phyloP scores from a whole-genome alignment of 805 yeast species.

The Komagataella populi region DNA sequence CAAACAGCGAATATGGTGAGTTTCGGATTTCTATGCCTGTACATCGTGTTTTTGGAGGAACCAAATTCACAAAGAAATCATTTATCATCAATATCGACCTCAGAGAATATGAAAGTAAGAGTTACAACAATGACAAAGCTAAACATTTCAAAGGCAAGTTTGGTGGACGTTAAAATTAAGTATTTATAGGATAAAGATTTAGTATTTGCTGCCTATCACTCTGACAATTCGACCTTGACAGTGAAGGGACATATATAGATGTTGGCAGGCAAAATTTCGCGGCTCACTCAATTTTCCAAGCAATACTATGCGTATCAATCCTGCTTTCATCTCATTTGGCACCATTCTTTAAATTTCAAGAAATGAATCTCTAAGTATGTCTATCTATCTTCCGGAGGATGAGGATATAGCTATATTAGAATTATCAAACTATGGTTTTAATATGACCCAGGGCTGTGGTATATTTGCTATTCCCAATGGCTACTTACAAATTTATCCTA shows the following conservation, averaged over 20 bases:
- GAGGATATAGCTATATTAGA: not conserved
- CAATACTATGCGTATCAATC: too few species aligned
- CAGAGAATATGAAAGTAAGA: constrained; percentile 24
- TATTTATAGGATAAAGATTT: not conserved
- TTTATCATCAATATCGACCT: constrained; percentile 27
- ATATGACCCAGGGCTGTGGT: not conserved
- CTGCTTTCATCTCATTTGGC: too few species aligned
- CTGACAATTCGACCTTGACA: too few species aligned
- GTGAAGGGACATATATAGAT: too few species aligned
- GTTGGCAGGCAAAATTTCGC: not conserved
- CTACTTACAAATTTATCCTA: not conserved
- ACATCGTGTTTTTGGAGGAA: constrained; percentile 11
- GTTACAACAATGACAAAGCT: not conserved
- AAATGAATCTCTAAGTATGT: not conserved
- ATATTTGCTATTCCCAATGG: not conserved
- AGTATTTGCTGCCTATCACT: not conserved
- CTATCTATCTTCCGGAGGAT: not conserved
- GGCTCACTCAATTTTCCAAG: not conserved
- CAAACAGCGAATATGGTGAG: constrained; percentile 24
- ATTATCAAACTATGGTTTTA: not conserved
- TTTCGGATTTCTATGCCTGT: constrained; percentile 27
- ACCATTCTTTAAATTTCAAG: not conserved
- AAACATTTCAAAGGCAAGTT: not conserved
- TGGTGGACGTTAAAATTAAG: not conserved
- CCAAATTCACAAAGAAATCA: constrained; percentile 18